phyloP scores from a whole-genome alignment of 805 yeast genomes.

The Starmerella scarabaei region DNA sequence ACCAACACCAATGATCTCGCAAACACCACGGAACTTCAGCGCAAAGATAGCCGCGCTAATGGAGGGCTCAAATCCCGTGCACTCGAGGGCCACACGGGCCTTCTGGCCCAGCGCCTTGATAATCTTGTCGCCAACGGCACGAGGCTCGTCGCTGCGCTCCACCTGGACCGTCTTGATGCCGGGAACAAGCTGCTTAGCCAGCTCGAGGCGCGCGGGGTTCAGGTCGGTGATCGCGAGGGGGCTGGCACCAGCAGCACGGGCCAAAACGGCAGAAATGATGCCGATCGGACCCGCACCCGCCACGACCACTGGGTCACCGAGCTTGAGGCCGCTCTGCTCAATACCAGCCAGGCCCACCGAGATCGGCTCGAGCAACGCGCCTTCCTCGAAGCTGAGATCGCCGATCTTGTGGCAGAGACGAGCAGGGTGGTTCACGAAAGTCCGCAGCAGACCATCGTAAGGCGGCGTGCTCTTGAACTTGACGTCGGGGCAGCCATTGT shows the following conservation, averaged over 20 bases:
- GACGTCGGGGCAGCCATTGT: conserved; percentile 30
- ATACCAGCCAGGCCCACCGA: conserved; percentile 44
- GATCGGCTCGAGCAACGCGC: conserved; percentile 45
- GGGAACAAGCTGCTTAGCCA: conserved; percentile 38
- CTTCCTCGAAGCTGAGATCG: conserved; percentile 37
- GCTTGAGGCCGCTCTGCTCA: conserved; percentile 34
- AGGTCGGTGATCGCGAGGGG: conserved; percentile 42
- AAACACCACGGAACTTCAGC: conserved; percentile 36
- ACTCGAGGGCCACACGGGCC: conserved; percentile 38
- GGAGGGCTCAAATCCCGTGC: conserved; percentile 42
- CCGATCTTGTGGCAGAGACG: conserved; percentile 29
- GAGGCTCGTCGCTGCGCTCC: conserved; percentile 32
- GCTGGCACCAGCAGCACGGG: conserved; percentile 41
- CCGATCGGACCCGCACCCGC: conserved; percentile 56
- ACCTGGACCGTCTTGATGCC: conserved; percentile 35
- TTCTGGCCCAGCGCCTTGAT: conserved; percentile 32
- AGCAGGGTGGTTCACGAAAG: conserved; percentile 30
- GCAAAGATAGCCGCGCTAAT: conserved; percentile 37
- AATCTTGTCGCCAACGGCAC: conserved; percentile 23
- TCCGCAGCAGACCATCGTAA: conserved; percentile 27
- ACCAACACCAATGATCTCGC: conserved; percentile 43
- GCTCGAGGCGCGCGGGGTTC: conserved; percentile 32
- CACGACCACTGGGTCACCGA: conserved; percentile 39
- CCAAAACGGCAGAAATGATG: conserved; percentile 35
- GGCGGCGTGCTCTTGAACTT: conserved; percentile 31